Base-by-base conservation (phyloP, 768 basidiomycete genomes). In the Phaffia australis region DNA sequence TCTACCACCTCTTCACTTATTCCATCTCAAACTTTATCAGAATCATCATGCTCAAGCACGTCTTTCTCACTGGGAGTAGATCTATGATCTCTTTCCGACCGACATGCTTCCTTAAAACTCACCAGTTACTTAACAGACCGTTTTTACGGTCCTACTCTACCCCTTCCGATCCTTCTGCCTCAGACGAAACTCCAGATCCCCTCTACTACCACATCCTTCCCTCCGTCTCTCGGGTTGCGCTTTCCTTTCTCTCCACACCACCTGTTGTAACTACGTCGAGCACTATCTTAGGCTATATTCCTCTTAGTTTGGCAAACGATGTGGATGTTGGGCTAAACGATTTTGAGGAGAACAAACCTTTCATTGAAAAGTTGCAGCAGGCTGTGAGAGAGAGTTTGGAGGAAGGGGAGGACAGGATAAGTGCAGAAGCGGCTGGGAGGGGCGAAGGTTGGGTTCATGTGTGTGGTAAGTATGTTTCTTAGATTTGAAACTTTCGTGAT, bases 201-300 rank as follows among this genome's bases (percentile, higher is more conserved):
- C 56, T 67, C 27, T 48, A 30, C 55, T 67, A 67, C 48, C 54
- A 67, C 49, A 55, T 61, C 9, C 52, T 67, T 30, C 65, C 65
- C 18, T 21, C 64, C 27, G 16, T 46, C 25, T n/a, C 18, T 15
- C 59, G 42, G 2, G 47, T 67, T 15, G 66, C 66, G 1, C 66
- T 67, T 32, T 62, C 60, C 47, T 67, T 67, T 42, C 29, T 67
- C 46, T 19, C 46, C 5, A 27, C 16, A 3, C 66, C 66, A 3
- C 66, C 66, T 11, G 30, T 25, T 48, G 42, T 56, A 23, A 7
- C 35, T 32, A 23, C 30, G 0, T 67, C 66, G 3, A 14, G n/a
- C 7, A 67, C 66, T 25, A 49, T 58, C 47, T 18, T 67, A 30
- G 66, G 66, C 25, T 56, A 25, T 25, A 60, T 67, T 14, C 66